These are phyloP conservation scores for Lodderomyces elongisporus DNA, from an alignment of 1,139 yeast species.

Conservation along the genomic window DNA sequence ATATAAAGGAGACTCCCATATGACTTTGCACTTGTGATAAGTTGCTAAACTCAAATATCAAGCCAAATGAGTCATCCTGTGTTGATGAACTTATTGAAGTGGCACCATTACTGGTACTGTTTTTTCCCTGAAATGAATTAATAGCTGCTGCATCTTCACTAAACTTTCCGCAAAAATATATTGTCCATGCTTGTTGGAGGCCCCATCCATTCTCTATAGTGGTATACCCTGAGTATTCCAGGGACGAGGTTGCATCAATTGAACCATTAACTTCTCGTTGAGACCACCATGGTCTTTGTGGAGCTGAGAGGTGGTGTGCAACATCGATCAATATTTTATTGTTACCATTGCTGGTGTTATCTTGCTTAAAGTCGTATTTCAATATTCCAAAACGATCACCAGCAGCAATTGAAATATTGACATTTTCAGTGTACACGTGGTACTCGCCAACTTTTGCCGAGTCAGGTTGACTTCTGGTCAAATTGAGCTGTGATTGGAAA, in stretches of 20 bases:
- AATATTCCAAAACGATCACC: conserved; percentile 23
- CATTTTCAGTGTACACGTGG: conserved; percentile 18
- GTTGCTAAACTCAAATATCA: conserved; percentile 17
- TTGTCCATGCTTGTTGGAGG: conserved; percentile 23
- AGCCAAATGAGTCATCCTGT: conserved; percentile 18
- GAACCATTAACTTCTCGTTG: conserved; percentile 26
- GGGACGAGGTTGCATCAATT: conserved; percentile 16
- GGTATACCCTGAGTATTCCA: conserved; percentile 22
- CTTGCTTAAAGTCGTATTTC: too few species aligned
- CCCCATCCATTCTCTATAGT: conserved; percentile 32
- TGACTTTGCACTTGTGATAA: conserved; percentile 15
- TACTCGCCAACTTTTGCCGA: conserved; percentile 23
- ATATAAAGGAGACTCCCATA: conserved; percentile 32
- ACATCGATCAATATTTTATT: conserved; percentile 21
- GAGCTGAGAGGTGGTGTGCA: conserved; percentile 25
- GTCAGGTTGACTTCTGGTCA: conserved; percentile 17
- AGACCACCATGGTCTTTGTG: conserved; percentile 28
- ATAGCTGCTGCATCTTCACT: conserved; percentile 14
- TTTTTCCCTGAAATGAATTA: neutral
- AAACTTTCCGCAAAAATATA: conserved; percentile 28
- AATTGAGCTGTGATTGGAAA: conserved; percentile 11
- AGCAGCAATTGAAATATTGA: conserved; percentile 23
- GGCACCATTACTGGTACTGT: conserved; percentile 2
- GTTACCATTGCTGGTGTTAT: conserved; percentile 15
- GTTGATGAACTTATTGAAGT: conserved; percentile 5